Evolutionary conservation across 371 early-diverging fungal species (phyloP), one percentile per base, ranked within the genome.

Genomic region (Coemansia sp.): DNA sequence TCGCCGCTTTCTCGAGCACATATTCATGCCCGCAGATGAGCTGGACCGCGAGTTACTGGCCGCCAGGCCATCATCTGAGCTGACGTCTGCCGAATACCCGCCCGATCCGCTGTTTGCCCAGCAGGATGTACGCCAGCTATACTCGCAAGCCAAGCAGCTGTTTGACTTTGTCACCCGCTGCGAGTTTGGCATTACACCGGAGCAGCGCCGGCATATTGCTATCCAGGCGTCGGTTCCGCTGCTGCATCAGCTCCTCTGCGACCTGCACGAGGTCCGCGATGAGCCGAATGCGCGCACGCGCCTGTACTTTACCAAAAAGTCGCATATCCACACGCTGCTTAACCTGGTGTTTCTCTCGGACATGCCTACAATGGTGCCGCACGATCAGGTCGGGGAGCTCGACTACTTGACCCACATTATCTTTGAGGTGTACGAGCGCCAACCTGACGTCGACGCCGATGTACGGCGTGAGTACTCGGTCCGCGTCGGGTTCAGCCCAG

Each of bases 281-380:
- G 59, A 47, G 38, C 26, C 57, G 5, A 34, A 43, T 1, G 64
- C 71, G 26, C 69, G 77, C 55, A 89, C 94, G 4, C 76, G 94
- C 10, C 80, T 98, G n/a, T 98, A 95, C 68, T 97, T 97, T 68
- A 97, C 98, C 4, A 98, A 98, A 81, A 97, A 98, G 85, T 88
- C 94, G 58, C 88, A 97, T 82, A 83, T 94, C 43, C 90, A 92
- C 71, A 88, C 94, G 5, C 76, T 98, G 47, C 83, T 96, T 40
- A 98, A 97, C 67, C 81, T 96, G 48, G 90, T 98, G 4, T 86
- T 92, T 62, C 80, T 90, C 8, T 90, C 91, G 38, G 91, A 93
- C 31, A 83, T 95, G 52, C 91, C 93, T 2, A 91, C 89, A 4
- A 84, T 86, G 63, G 76, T 90, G 3, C 80, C 83, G 20, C 79